Evolutionary conservation across 768 basidiomycete genomes (phyloP).

Genomic region (Sarcodon aspratus): DNA sequence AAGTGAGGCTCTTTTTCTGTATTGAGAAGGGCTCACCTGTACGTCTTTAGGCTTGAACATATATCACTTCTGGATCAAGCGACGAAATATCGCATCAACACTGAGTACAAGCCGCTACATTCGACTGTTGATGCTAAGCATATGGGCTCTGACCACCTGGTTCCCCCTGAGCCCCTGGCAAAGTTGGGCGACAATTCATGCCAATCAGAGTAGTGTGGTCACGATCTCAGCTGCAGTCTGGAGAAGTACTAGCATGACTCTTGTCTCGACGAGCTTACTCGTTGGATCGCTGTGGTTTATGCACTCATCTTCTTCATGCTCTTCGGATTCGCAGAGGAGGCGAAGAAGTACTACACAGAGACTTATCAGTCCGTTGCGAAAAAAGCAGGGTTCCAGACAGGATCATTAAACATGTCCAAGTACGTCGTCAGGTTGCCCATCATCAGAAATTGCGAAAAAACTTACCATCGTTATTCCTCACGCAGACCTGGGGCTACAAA

Average conservation of each 20-base stretch:
- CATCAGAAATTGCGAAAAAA: too few relatives aligned
- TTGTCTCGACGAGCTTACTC: constrained; percentile 15
- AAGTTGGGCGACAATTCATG: constrained; percentile 22
- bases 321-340: constrained; percentile 48
- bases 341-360: constrained; percentile 28
- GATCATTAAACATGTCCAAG: too few relatives aligned
- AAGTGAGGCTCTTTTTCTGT: constrained; percentile 4
- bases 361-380: constrained; percentile 7
- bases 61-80: constrained; percentile 22
- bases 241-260: constrained; percentile 12
- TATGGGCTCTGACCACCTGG: constrained; percentile 7
- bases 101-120: constrained; percentile 22
- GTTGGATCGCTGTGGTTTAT: constrained; percentile 30
- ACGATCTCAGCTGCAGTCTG: constrained; percentile 24
- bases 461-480: too few relatives aligned
- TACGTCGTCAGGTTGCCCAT: too few relatives aligned
- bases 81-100: constrained; percentile 20
- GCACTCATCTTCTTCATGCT: constrained; percentile 39
- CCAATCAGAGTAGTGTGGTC: constrained; percentile 14
- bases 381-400: background rate
- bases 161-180: constrained; percentile 11
- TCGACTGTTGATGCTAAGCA: constrained; percentile 24
- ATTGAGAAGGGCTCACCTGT: background rate
- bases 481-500: too few relatives aligned
- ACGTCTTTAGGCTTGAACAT: constrained; percentile 7